Evolutionary conservation across 1,284 basidiomycete species (phyloP), one percentile per base, ranked within the genome.

Genomic region (Austroboletus novae-zelandiae): DNA sequence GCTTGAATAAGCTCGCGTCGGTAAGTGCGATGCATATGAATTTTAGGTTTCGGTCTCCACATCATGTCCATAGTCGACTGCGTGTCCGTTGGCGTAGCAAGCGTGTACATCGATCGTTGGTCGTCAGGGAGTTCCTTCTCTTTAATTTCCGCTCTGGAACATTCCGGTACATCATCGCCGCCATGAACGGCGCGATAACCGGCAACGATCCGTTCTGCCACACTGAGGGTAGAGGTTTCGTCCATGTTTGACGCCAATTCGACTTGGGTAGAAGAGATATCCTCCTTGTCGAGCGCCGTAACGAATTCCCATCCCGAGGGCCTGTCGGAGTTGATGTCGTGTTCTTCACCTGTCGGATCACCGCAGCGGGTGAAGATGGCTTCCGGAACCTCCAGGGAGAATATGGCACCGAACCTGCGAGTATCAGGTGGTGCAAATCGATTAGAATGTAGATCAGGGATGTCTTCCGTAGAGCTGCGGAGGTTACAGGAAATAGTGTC

Each of bases 151-250:
- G 36, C 27, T 36, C 17, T 32, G 18, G 49, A n/a, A 42, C 30
- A 39, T 36, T 39, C 49, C 2, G 45, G 35, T 3, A 17, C 32
- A 9, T 35, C 34, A 34, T 51, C 45, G 39, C 39, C 15, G 23
- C 23, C 43, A 25, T 58, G 50, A 20, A 53, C 20, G 13, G 70
- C 68, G 36, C 71, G 71, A 56, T 74, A 74, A 39, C 61, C 60
- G 46, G 62, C 54, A 40, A 61, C 62, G 4, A 75, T 66, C 47
- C 72, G 68, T 52, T 78, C 74, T 14, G 76, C 72, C 32, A 71
- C 67, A 31, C 67, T 76, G 49, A 51, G 59, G 47, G 47, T 54
- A 41, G 55, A 52, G 37, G 35, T 25, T 39, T 56, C 47, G 20
- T 51, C 51, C 25, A 17, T 5, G 15, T 29, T 49, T 25, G 49